Evolutionary conservation across 2,329 filamentous ascomycete species (phyloP).

Genomic region (Sclerotinia nivalis): DNA sequence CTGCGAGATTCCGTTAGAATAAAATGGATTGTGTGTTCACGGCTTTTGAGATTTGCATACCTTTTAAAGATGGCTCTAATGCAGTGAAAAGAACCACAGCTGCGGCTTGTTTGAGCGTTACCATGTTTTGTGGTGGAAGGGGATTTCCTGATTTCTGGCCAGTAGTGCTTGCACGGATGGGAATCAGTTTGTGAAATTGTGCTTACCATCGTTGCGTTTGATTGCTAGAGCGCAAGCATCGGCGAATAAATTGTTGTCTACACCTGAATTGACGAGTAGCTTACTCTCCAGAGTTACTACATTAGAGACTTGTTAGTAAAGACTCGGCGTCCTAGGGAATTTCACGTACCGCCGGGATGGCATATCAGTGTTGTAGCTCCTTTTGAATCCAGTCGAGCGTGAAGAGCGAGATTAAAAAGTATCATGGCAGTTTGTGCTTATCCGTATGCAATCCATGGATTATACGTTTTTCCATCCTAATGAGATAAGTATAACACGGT

Average conservation of each 20-base stretch:
- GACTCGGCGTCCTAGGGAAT: not conserved
- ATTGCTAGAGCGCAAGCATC: not conserved
- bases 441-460: slow-evolving; percentile 43
- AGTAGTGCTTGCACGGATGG: not conserved
- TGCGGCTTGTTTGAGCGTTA: slow-evolving; percentile 6
- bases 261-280: not conserved
- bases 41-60: not conserved
- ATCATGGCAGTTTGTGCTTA: slow-evolving; percentile 45
- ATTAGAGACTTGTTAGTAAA: not conserved
- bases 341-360: slow-evolving; percentile 1
- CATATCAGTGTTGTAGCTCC: not conserved
- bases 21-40: not conserved
- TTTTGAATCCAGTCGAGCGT: not conserved
- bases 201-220: not conserved
- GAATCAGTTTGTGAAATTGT: not conserved
- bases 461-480: slow-evolving; percentile 37
- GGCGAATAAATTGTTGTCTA: not conserved
- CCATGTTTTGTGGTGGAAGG: slow-evolving; percentile 1
- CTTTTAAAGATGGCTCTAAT: not conserved
- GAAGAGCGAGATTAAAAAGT: slow-evolving; percentile 35
- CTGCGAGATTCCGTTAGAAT: not conserved
- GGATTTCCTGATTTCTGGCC: not conserved
- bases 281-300: slow-evolving; percentile 5
- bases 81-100: slow-evolving; percentile 3
- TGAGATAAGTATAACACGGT: slow-evolving; percentile 11